Conservation (phyloP, 2,329 filamentous ascomycete species). For the Myrmaecium sp. region DNA sequence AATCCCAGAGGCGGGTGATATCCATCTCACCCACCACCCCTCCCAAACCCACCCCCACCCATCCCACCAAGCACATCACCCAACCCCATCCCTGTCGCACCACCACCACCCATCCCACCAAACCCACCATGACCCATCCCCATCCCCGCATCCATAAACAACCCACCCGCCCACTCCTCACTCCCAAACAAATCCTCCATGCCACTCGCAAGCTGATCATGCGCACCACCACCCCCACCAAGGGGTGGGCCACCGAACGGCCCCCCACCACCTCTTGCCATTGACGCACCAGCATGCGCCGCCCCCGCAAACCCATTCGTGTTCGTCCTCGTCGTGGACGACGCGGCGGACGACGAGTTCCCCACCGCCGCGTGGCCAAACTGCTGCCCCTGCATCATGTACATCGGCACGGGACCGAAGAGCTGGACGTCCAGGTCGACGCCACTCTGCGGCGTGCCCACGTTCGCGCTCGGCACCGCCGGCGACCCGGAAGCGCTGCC, state of each 20-base stretch:
- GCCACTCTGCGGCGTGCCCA: too few species aligned
- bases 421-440: slow-evolving; percentile 60
- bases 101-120: slow-evolving; percentile 2
- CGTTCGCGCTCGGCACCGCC: too few species aligned
- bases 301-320: too few species aligned
- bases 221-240: too few species aligned
- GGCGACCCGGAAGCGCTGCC: background rate
- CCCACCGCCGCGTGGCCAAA: too few species aligned
- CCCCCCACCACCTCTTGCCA: too few species aligned
- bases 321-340: too few species aligned
- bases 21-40: background rate
- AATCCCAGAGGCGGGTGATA: too few species aligned
- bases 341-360: too few species aligned
- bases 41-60: background rate
- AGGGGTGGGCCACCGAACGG: too few species aligned
- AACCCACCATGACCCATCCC: slow-evolving; percentile 9
- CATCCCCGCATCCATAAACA: slow-evolving; percentile 19
- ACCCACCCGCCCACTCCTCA: slow-evolving; percentile 24
- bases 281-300: too few species aligned
- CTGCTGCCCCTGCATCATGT: slow-evolving; percentile 47
- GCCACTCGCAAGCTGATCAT: too few species aligned
- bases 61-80: background rate
- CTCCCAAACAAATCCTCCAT: slow-evolving; percentile 21
- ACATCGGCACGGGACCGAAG: slow-evolving; percentile 53
- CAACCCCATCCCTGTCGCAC: background rate